phyloP scores from a whole-genome alignment of 2,329 filamentous ascomycete genomes.

The Fusarium sp. region DNA sequence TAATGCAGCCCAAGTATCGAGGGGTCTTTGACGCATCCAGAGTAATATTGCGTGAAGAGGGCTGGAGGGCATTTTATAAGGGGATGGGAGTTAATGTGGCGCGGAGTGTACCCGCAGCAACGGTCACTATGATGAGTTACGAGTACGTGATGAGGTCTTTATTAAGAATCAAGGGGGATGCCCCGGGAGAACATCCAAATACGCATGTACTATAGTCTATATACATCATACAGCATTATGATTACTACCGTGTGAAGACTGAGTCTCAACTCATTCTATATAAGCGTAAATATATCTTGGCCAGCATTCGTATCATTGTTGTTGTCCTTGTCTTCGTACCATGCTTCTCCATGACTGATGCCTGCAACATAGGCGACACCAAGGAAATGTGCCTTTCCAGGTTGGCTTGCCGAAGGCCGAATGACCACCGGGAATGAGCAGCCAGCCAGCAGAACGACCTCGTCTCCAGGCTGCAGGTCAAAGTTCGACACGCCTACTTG shows the following conservation, averaged over 20 bases:
- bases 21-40: slow-evolving; percentile 84
- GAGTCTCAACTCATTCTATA: background rate
- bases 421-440: slow-evolving; percentile 11
- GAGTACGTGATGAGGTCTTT: slow-evolving; percentile 74
- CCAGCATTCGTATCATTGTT: background rate
- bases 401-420: background rate
- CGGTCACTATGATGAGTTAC: slow-evolving; percentile 96
- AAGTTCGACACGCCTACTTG: slow-evolving; percentile 21
- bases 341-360: slow-evolving; percentile 27
- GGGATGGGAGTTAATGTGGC: slow-evolving; percentile 98
- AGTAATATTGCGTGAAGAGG: slow-evolving; percentile 88
- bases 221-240: background rate
- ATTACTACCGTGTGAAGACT: too few relatives aligned
- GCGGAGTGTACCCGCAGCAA: slow-evolving; percentile 90
- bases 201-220: background rate
- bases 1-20: slow-evolving; percentile 67
- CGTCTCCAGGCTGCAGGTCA: slow-evolving; percentile 6
- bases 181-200: background rate
- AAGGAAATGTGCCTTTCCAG: slow-evolving; percentile 9
- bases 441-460: slow-evolving; percentile 18
- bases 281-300: slow-evolving; percentile 7
- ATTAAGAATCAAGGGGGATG: background rate
- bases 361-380: slow-evolving; percentile 24
- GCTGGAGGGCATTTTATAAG: slow-evolving; percentile 95
- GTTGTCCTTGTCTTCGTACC: background rate